Conservation (phyloP, 306 rosid genomes). For the Urtica urens region DNA sequence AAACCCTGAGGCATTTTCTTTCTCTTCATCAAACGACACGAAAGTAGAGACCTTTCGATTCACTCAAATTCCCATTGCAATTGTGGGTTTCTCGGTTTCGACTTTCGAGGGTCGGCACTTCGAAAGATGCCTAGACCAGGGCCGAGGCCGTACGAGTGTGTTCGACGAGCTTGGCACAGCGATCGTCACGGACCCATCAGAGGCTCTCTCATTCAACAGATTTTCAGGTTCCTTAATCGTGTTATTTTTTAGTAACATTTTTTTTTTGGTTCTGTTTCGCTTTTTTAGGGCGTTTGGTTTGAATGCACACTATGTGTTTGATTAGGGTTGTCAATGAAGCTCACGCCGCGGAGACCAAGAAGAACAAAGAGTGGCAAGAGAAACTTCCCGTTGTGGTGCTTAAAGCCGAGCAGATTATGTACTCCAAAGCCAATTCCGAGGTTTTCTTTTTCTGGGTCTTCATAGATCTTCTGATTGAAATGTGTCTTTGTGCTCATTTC, state of each 20-base stretch:
- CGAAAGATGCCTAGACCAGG: slow-evolving; percentile 97
- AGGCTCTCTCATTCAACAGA: slow-evolving; percentile 85
- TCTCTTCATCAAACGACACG: slow-evolving; percentile 1
- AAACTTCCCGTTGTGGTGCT: slow-evolving; percentile 81
- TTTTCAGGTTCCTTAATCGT: slow-evolving; percentile 58
- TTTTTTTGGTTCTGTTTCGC: background rate
- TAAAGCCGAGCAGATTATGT: slow-evolving; percentile 94
- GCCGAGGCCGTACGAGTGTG: slow-evolving; percentile 99
- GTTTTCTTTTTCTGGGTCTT: slow-evolving; percentile 26
- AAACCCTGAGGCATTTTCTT: too few species aligned
- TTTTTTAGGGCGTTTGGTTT: slow-evolving; percentile 31
- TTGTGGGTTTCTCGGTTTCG: background rate
- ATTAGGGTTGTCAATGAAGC: slow-evolving; percentile 75
- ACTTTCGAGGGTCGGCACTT: background rate
- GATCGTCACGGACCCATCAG: slow-evolving; percentile 88
- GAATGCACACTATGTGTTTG: slow-evolving; percentile 65
- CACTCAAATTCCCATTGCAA: background rate
- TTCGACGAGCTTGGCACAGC: slow-evolving; percentile 97
- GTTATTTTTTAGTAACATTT: background rate
- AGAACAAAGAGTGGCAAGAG: slow-evolving; percentile 96
- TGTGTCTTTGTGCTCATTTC: slow-evolving; percentile 15
- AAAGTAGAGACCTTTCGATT: background rate
- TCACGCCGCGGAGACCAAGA: slow-evolving; percentile 62
- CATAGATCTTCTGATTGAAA: slow-evolving; percentile 23
- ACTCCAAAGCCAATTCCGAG: slow-evolving; percentile 98